Percentiles rank a stretch among this genome's conserved stretches.
phyloP scores from a whole-genome alignment of 345 rosid species.

The Orychophragmus violaceus region DNA sequence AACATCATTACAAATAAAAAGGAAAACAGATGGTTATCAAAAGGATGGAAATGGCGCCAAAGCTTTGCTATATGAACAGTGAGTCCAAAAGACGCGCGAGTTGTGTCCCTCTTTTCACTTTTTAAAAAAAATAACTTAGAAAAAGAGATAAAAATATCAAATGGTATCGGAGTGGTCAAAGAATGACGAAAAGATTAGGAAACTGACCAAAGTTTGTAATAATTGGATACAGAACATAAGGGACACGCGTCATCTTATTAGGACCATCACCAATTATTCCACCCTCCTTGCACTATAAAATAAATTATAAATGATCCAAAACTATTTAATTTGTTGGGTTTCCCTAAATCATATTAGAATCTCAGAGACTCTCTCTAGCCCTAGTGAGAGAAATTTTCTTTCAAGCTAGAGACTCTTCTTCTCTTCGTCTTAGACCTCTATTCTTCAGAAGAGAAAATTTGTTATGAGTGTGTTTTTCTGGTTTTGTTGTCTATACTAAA shows the following conservation, averaged over 20 bases:
- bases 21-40: not conserved
- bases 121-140: not conserved
- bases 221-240: constrained; percentile 15
- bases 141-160: constrained; percentile 2
- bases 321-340: too few relatives aligned
- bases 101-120: not conserved
- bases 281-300: constrained; percentile 10
- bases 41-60: constrained; percentile 17
- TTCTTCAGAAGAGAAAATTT: too few relatives aligned
- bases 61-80: not conserved
- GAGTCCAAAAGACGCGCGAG: constrained; percentile 17
- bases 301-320: too few relatives aligned
- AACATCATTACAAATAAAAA: constrained; percentile 1
- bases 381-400: too few relatives aligned
- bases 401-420: too few relatives aligned
- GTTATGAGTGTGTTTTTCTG: too few relatives aligned
- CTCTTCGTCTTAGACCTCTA: too few relatives aligned
- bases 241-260: constrained; percentile 27
- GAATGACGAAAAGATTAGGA: constrained; percentile 22
- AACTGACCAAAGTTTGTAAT: constrained; percentile 22
- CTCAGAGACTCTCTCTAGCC: too few relatives aligned
- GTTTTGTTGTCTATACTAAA: too few relatives aligned
- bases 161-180: constrained; percentile 30
- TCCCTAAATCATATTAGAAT: too few relatives aligned
- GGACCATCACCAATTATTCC: constrained; percentile 30